Evolutionary conservation across 1,139 yeast genomes (phyloP), one percentile per base, ranked within the genome.

Genomic region (Candida anutae): DNA sequence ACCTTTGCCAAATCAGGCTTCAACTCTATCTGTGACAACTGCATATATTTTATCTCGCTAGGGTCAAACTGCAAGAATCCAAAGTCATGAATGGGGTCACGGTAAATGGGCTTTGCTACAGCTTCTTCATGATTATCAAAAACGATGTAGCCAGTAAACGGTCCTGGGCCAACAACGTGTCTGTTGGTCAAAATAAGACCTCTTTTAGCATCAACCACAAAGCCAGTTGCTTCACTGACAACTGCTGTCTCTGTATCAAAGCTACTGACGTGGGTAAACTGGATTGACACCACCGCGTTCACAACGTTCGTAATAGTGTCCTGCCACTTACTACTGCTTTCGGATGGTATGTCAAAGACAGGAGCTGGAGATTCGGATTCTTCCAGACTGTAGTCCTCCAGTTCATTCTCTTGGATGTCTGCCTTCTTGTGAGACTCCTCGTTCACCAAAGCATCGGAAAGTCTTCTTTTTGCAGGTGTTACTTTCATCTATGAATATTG

Each of bases 91-190:
- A 78, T 84, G 26, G 87, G 95, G 61, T 71, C 95, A 67, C 78
- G 77, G 46, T 77, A 81, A 20, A 80, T 72, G 5, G 95, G 94
- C 32, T 69, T 74, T 5, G 85, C 94, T 28, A 78, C 85, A 28
- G 87, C 84, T 55, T 88, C 95, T 55, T 88, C 97, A 51, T 88
- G 96, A 50, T 88, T 88, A 49, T 88, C 95, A 48, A 87, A 87
- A 2, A 88, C 88, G 0, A 85, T 94, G 45, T 80, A 84, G 1
- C 96, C 95, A 25, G 77, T 71, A 48, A 88, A 85, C 2, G 95
- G 95, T 6, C 96, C 95, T 0, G 95, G 87, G 1, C 95, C 95
- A 23, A 87, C 95, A 25, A 87, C 96, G 49, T 87, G 96, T 50
- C 95, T 72, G 56, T 88, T 88, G 10, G 96, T 88, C 48, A 88